These are phyloP conservation scores for Gossypium davidsonii DNA, from an alignment of 441 rosid genomes.

Conservation along the genomic window DNA sequence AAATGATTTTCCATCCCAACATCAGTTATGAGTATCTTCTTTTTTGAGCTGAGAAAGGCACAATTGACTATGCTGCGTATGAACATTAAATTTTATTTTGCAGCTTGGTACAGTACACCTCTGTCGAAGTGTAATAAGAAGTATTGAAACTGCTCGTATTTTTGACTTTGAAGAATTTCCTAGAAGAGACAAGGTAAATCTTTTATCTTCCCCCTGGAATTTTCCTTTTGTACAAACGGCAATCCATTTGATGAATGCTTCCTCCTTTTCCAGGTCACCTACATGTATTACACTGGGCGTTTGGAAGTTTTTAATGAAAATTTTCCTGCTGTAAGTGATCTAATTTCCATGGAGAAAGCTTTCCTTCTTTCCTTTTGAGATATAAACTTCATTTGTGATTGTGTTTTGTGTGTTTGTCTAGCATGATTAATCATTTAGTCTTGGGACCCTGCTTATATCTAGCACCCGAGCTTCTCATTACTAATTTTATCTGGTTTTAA, in stretches of 20 bases:
- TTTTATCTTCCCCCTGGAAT: not conserved
- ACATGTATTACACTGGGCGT: conserved; percentile 97
- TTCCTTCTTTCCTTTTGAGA: not conserved
- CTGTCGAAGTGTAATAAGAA: conserved; percentile 93
- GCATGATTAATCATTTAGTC: not conserved
- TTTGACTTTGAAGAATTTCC: conserved; percentile 97
- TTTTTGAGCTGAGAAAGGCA: not conserved
- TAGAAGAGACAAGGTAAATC: conserved; percentile 74
- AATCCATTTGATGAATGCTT: conserved; percentile 12
- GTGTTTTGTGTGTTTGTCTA: not conserved
- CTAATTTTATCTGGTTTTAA: not conserved
- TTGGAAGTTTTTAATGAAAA: conserved; percentile 97
- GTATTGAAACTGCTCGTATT: conserved; percentile 93
- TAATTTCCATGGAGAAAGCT: not conserved
- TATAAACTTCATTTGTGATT: not conserved
- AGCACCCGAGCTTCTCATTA: not conserved
- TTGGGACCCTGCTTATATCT: not conserved
- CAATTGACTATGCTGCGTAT: not conserved
- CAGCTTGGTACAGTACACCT: conserved; percentile 98
- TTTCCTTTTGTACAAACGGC: not conserved
- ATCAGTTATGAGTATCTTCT: not conserved
- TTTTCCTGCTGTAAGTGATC: conserved; percentile 66
- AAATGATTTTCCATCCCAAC: not conserved
- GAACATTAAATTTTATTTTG: conserved; percentile 16
- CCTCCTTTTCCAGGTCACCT: conserved; percentile 61